Base-by-base conservation (phyloP, 257 asterid species). In the Osmanthus fragrans region DNA sequence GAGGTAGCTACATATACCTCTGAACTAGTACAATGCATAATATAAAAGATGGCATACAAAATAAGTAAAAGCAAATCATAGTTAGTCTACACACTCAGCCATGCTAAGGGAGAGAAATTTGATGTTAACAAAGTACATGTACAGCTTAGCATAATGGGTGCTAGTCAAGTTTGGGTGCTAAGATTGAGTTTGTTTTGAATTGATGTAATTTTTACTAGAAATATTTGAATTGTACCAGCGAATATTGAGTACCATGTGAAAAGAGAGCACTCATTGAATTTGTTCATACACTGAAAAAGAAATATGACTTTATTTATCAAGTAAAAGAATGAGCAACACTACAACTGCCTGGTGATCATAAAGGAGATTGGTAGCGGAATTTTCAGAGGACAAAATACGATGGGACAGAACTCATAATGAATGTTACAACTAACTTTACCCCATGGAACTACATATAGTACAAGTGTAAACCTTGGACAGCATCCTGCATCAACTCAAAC, bases 91-190 rank as follows among this genome's bases (percentile, higher is more conserved):
- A 19, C 49, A 47, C 58, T 1, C 58, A 47, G 7, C n/a, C 58
- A 16, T 70, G 29, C 49, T 9, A 42, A 18, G 49, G 27, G 64
- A 75, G 79, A 34, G 60, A 67, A 47, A 56, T 4, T 1, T 11
- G 47, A 75, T 65, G 42, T 8, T 8, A 64, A 40, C 2, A 21
- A 4, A 37, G 15, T 8, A 33, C 23, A 49, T 29, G 13, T 36
- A 67, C 72, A 63, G 78, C 74, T 78, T 51, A 58, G 56, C 23
- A 74, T 8, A 49, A 74, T 23, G 40, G 54, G 64, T n/a, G 72
- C 63, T 75, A 74, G 60, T 36, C 40, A 72, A 51, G 72, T 30
- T 64, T 56, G 36, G 60, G 34, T 42, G 58, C 76, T 29, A 74
- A 66, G 8, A 70, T 51, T 4, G 23, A 54, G 34, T 23, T 54